phyloP scores from a whole-genome alignment of 2,329 filamentous ascomycete genomes.

The Colletotrichum chrysophilum region DNA sequence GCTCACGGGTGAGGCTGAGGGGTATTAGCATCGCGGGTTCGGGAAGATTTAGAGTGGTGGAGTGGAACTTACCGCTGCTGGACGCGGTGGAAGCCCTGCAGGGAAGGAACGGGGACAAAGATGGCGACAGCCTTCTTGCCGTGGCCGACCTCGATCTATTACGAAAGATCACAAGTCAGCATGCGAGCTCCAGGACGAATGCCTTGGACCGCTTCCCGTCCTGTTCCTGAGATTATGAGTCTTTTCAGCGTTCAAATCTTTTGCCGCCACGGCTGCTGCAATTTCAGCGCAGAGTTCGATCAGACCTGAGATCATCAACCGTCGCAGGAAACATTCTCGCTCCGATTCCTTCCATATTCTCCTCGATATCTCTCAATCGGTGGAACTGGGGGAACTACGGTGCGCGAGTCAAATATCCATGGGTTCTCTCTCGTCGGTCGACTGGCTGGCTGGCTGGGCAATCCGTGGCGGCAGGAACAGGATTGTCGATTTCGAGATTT shows the following conservation, averaged over 20 bases:
- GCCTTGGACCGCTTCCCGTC: slow-evolving; percentile 79
- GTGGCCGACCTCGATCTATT: slow-evolving; percentile 99
- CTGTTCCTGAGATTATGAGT: slow-evolving; percentile 56
- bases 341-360: background rate
- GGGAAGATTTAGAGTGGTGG: too few species aligned
- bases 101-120: slow-evolving; percentile 99
- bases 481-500: background rate
- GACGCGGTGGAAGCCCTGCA: slow-evolving; percentile 98
- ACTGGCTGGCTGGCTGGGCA: too few species aligned
- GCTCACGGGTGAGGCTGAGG: slow-evolving; percentile 97
- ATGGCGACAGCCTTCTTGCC: slow-evolving; percentile 99
- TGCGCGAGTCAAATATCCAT: background rate
- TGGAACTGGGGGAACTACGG: background rate
- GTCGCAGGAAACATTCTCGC: background rate
- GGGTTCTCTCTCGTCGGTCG: background rate
- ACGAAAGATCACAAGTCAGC: slow-evolving; percentile 71
- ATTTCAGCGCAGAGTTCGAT: background rate
- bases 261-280: slow-evolving; percentile 20
- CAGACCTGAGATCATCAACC: background rate
- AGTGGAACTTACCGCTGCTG: slow-evolving; percentile 88
- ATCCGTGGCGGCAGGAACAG: slow-evolving; percentile 20
- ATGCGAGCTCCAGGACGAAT: slow-evolving; percentile 75
- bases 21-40: background rate
- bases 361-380: slow-evolving; percentile 17
- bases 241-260: slow-evolving; percentile 27